Conservation (phyloP, 2,329 filamentous ascomycete species). For the Cercospora zeae-maydis region DNA sequence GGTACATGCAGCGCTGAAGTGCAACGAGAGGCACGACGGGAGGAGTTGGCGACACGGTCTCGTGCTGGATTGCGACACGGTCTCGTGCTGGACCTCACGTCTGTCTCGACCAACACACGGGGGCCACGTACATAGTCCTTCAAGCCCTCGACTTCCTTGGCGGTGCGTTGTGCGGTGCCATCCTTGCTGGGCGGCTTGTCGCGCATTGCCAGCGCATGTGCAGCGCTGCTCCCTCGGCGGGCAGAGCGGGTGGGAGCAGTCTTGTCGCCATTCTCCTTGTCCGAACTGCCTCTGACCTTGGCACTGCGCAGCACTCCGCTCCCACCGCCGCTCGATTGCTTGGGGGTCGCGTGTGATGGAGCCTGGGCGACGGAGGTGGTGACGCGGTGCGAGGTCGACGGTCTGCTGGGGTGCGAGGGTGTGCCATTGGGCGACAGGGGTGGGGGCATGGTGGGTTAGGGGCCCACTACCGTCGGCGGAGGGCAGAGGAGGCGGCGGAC, state of each 20-base stretch:
- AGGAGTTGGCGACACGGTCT: constrained; percentile 24
- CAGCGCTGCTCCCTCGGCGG: constrained; percentile 16
- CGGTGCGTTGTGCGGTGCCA: constrained; percentile 61
- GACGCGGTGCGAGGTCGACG: constrained; percentile 12
- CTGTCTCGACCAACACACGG: background rate
- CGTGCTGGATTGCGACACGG: constrained; percentile 17
- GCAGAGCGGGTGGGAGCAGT: constrained; percentile 6
- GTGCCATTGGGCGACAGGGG: constrained; percentile 13
- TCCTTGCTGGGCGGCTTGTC: constrained; percentile 39
- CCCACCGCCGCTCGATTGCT: constrained; percentile 16
- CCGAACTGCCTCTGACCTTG: constrained; percentile 28
- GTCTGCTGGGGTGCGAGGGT: constrained; percentile 10
- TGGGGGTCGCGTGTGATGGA: constrained; percentile 18
- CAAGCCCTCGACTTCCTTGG: constrained; percentile 69
- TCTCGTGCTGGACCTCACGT: constrained; percentile 18
- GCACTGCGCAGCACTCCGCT: constrained; percentile 20
- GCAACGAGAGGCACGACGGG: background rate
- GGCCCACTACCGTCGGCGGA: constrained; percentile 4
- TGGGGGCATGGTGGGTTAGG: constrained; percentile 12
- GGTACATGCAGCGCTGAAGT: background rate
- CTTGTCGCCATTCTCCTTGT: constrained; percentile 27
- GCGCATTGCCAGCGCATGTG: constrained; percentile 19
- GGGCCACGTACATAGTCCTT: constrained; percentile 68
- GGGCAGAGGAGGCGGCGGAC: constrained; percentile 1
- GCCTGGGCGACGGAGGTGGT: constrained; percentile 18